Percentiles rank a stretch among this genome's conserved stretches.
Evolutionary conservation across 306 rosid species (phyloP).

Genomic region (Citrullus mucosospermus): DNA sequence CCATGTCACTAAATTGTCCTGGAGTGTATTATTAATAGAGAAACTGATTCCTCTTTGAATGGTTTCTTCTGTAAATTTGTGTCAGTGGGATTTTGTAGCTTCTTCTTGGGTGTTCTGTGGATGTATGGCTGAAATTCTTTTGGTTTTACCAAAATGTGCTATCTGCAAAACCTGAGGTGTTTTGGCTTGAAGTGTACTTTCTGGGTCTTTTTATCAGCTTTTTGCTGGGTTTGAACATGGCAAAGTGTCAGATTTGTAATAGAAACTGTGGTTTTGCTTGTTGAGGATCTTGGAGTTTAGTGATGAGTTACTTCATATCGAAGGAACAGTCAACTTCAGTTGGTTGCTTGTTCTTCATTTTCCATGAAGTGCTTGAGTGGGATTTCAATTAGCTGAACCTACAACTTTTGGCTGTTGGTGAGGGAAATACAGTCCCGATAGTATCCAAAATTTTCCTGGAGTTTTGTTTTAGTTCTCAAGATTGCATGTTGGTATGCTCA

Average conservation of each 20-base stretch:
- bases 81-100: slow-evolving; percentile 2
- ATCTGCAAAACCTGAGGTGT: background rate
- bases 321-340: background rate
- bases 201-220: background rate
- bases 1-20: background rate
- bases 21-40: background rate
- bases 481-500: background rate
- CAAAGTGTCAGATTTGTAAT: background rate
- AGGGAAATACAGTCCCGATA: background rate
- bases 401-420: background rate
- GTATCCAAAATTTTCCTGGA: too few species aligned
- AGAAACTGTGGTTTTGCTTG: background rate
- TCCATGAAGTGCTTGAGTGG: background rate
- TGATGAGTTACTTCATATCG: background rate
- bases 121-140: background rate
- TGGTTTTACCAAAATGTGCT: slow-evolving; percentile 1
- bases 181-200: background rate
- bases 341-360: slow-evolving; percentile 2
- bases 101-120: background rate
- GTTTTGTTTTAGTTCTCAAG: background rate
- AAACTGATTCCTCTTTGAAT: background rate
- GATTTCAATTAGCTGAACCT: background rate
- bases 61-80: background rate
- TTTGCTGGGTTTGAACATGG: background rate
- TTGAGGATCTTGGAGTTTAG: slow-evolving; percentile 3